These are phyloP conservation scores for Phalaenopsis hybrid DNA, from an alignment of 116 monocot genomes.

Conservation along the genomic window DNA sequence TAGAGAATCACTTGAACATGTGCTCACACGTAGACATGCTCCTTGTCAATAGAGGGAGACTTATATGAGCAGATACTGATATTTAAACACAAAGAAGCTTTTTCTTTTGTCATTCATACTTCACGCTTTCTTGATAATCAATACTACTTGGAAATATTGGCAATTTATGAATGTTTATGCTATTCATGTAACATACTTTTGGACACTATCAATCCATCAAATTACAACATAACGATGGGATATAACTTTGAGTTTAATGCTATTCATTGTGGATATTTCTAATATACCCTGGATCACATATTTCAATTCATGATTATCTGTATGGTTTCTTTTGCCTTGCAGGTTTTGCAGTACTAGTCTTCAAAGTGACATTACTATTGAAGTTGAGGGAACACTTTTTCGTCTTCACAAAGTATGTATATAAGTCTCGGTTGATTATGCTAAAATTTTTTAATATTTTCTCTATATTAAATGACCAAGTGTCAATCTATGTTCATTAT, in stretches of 20 bases:
- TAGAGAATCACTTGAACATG: neutral
- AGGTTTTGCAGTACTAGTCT: constrained; percentile 35
- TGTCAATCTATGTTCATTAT: neutral
- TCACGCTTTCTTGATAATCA: neutral
- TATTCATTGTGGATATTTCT: neutral
- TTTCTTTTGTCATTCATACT: neutral
- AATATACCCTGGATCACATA: neutral
- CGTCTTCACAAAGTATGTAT: constrained; percentile 48
- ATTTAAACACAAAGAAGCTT: neutral
- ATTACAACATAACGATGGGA: neutral
- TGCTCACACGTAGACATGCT: neutral
- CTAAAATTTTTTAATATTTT: neutral
- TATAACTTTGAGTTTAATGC: neutral
- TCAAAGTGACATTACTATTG: constrained; percentile 39
- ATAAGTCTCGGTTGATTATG: neutral
- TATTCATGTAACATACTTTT: neutral
- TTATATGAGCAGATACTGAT: neutral
- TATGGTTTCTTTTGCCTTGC: constrained; percentile 6
- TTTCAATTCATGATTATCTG: neutral
- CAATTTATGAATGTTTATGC: neutral
- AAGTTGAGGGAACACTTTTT: constrained; percentile 26
- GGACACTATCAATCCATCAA: neutral
- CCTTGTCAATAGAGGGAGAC: neutral
- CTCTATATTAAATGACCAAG: neutral
- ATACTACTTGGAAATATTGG: neutral